Evolutionary conservation across 805 yeast species (phyloP), one percentile per base, ranked within the genome.

Genomic region (Candida fluviatilis): DNA sequence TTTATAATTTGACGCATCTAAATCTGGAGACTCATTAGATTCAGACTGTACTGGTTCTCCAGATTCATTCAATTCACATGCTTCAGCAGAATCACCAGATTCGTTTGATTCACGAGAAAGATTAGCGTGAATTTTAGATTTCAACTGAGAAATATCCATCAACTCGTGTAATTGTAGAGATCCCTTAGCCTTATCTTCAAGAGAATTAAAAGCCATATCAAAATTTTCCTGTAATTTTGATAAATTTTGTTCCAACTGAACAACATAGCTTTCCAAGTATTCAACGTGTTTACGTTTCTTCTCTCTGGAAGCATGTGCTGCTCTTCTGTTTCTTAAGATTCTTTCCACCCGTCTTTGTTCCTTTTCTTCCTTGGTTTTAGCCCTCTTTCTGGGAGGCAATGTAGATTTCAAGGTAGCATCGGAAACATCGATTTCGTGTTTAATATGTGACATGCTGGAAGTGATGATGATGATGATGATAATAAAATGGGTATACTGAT

Each of bases 241-340:
- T 42, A 60, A 42, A 51, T 64, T 65, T 28, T 48, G 46, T 44
- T 71, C 78, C 48, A 77, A 60, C 24, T 60, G 55, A 30, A 57
- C 49, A 27, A 75, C 80, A 47, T 76, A 77, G 27, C 68, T 60
- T 62, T 91, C 97, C 49, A 93, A 72, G 45, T 77, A 80, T 62
- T 89, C 96, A 40, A 93, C 83, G 57, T 91, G 95, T 56, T 81
- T 78, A 58, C 98, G 78, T 76, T 91, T 91, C 77, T 91, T 90
- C 58, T 93, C 99, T 49, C 99, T 78, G 19, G 96, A 86, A 37
- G 96, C 95, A 60, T 91, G 98, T 34, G 99, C 99, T 12, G 98
- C 98, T 58, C 91, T 84, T 55, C 98, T 78, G 64, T 91, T 91
- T 58, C 99, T 77, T 52, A 91, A 71, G 36, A 93, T 90, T 36